Evolutionary conservation across 1,284 basidiomycete genomes (phyloP), one percentile per base, ranked within the genome.

Genomic region (Ceratorhiza oryzae-sativae): DNA sequence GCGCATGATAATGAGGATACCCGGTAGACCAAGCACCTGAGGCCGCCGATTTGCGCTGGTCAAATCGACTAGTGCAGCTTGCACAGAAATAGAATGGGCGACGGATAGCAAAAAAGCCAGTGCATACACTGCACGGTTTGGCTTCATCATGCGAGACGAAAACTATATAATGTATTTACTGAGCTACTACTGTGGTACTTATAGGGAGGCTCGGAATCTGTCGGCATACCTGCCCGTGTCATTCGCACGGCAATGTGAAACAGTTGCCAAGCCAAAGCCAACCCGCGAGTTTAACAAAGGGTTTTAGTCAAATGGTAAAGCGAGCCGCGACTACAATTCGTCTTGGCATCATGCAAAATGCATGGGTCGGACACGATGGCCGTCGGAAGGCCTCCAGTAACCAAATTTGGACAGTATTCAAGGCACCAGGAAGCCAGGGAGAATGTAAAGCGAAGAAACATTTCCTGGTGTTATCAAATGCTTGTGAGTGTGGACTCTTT

Each of bases 11-110:
- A n/a, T 6, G 27, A 12, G 36, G 32, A 20, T 59, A 53, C 51
- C 67, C 25, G 58, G 53, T 15, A 70, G 55, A 30, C 41, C 63
- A n/a, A 36, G 45, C 15, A 70, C 49, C 4, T 48, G 71, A 8
- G 23, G 18, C 2, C 71, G 60, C 15, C 71, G 71, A 18, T 72
- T 72, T 30, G 49, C 49, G 18, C 53, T 51, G 27, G 71, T 71
- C 23, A 71, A 41, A 48, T 71, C 71, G 45, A 71, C 59, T 13
- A 61, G 27, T 2, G 71, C 71, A 25, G 55, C 34, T 58, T n/a
- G 55, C 34, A 13, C 34, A 25, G 18, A 39, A 25, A 15, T 23
- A n/a, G 39, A 36, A 23, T 15, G 39, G 32, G 10, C n/a, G 39
- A 20, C 20, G 30, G 34, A 58, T 36, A 58, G 18, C 55, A 36